Percentiles rank a stretch among this genome's conserved stretches.
These are phyloP conservation scores for Chrysopogon serrulatus DNA, from an alignment of 176 grass and related monocot species.

Conservation along the genomic window DNA sequence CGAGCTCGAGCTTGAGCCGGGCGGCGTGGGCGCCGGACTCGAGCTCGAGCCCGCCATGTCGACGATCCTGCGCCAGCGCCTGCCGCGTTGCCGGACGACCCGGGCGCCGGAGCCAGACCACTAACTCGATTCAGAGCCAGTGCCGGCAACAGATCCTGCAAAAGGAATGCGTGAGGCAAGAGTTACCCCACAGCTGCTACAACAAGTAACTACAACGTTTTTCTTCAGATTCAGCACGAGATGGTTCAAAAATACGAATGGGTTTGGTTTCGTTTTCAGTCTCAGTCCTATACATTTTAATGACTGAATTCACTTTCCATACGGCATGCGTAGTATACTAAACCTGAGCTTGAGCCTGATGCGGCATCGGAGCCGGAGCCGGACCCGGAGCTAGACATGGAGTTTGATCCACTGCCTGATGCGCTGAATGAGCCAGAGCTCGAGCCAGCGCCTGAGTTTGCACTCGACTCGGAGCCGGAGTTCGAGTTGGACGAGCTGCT, in stretches of 20 bases:
- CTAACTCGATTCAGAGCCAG: background rate
- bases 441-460: constrained; percentile 30
- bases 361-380: background rate
- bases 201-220: too few relatives aligned
- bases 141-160: background rate
- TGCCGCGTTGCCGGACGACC: background rate
- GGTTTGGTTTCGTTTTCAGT: too few relatives aligned
- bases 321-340: background rate
- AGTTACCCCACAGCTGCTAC: too few relatives aligned
- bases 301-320: background rate
- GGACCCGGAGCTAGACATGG: background rate
- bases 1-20: constrained; percentile 1
- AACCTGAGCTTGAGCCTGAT: constrained; percentile 16
- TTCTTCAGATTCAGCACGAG: background rate
- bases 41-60: constrained; percentile 22
- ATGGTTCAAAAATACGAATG: background rate
- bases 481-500: constrained; percentile 20
- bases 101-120: constrained; percentile 19
- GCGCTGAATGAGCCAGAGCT: constrained; percentile 10
- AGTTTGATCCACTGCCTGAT: constrained; percentile 20
- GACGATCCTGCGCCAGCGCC: background rate
- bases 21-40: background rate
- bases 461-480: constrained; percentile 3
- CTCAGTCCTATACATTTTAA: background rate
- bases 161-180: too few relatives aligned